These are phyloP conservation scores for Ceratocystis cacaofunesta DNA, from an alignment of 2,329 filamentous ascomycete species.

Conservation along the genomic window DNA sequence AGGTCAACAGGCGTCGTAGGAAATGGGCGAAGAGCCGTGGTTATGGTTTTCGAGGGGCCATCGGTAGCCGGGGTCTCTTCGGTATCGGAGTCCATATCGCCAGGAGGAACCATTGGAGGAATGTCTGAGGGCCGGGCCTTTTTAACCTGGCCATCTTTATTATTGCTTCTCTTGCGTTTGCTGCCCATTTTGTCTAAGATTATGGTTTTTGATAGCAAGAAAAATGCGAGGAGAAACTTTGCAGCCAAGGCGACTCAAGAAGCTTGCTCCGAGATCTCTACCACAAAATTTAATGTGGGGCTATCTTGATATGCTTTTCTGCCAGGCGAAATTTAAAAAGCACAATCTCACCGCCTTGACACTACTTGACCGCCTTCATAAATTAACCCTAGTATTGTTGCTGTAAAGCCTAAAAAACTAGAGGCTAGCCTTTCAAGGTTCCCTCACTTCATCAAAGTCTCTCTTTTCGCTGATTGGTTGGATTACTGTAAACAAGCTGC, in stretches of 20 bases:
- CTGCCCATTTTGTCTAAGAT: constrained; percentile 11
- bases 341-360: background rate
- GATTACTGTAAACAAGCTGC: background rate
- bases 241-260: background rate
- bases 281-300: constrained; percentile 14
- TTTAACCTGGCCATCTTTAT: constrained; percentile 6
- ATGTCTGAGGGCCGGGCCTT: constrained; percentile 13
- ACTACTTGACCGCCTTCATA: background rate
- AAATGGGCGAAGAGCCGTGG: constrained; percentile 12
- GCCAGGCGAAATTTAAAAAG: background rate
- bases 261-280: background rate
- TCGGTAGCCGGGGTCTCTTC: constrained; percentile 4
- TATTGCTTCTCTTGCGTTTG: constrained; percentile 17
- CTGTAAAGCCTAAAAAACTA: background rate
- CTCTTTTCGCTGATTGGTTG: background rate
- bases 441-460: background rate
- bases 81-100: background rate
- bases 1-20: constrained; percentile 27
- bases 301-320: background rate
- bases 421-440: background rate
- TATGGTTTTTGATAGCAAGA: background rate
- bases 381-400: background rate
- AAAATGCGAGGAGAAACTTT: background rate
- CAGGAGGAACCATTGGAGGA: background rate
- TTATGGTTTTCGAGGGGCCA: constrained; percentile 2